Base-by-base conservation (phyloP, 2,329 filamentous ascomycete genomes). In the Plenodomus tracheiphilus region DNA sequence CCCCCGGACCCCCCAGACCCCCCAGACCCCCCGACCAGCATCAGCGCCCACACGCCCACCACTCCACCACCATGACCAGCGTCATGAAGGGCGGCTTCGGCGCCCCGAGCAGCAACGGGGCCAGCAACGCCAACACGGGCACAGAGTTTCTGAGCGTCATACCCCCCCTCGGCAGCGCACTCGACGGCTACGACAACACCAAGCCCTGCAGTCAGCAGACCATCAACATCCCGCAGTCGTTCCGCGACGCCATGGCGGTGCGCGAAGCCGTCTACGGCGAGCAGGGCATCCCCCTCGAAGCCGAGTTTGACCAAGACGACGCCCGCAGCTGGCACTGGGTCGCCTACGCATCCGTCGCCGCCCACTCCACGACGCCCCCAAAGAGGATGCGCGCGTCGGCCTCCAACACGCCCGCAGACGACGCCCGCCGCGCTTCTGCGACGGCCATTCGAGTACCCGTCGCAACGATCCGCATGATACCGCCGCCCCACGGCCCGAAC, bases 301-400 rank as follows among this genome's bases (percentile, higher is more conserved):
- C 85, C 56, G 92, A 97, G 71, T 81, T 90, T 57, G 93, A 97
- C 75, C 75, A 79, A 1, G 91, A 97, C 68, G 93, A 97, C 70
- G 59, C 80, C 1, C 82, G 89, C 30, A 86, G 85, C 59, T 93
- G 86, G 74, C 91, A 97, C 72, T 96, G 90, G 88, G 86, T 96
- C 22, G 78, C 86, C n/a, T 96, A 96, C 72, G 84, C 84, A 40
- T 85, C 80, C 15, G 79, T 87, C 47, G 70, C 67, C 49, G 80
- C 81, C 45, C 76, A 60, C 16, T 49, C 66, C 5, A 49, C 51
- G 8, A 52, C 61, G 15, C 67, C 73, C 2, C 64, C 67, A 9
- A 68, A 72, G 41, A 54, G 53, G 21, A 43, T 63, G 25, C 38
- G 71, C 73, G 75, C 82, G 61, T 69, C 74, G 4, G 61, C 74